phyloP scores from a whole-genome alignment of 108 stramenopile genomes.

The Discostella stelligeroides region DNA sequence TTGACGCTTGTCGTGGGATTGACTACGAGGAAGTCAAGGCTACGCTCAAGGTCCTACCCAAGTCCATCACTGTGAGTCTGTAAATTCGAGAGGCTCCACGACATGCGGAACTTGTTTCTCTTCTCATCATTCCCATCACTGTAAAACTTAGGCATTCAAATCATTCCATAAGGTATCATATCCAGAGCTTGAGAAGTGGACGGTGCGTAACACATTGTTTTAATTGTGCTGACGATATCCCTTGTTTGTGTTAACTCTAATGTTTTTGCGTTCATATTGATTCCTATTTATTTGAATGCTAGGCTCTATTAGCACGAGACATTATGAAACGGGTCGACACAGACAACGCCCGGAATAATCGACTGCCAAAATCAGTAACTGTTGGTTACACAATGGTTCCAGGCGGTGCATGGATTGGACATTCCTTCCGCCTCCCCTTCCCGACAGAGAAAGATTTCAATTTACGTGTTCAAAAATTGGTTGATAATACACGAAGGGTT shows the following conservation, averaged over 20 bases:
- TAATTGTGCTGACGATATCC: neutral
- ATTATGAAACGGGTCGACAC: constrained; percentile 70
- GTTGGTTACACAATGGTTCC: constrained; percentile 63
- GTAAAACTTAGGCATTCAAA: constrained; percentile 84
- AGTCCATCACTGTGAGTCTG: constrained; percentile 64
- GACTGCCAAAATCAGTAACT: constrained; percentile 70
- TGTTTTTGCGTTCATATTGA: neutral
- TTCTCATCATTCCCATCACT: neutral
- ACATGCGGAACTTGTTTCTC: too few species aligned
- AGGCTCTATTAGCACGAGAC: constrained; percentile 62
- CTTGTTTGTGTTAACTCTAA: neutral
- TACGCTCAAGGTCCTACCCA: constrained; percentile 68
- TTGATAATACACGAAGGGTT: constrained; percentile 31
- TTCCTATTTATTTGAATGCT: neutral
- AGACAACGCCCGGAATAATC: constrained; percentile 68
- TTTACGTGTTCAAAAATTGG: constrained; percentile 39
- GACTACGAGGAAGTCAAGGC: constrained; percentile 72
- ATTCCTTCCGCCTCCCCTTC: constrained; percentile 48
- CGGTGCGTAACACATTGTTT: constrained; percentile 9
- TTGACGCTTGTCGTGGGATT: constrained; percentile 70
- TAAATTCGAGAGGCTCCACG: too few species aligned
- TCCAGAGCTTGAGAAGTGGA: constrained; percentile 68
- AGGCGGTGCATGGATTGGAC: constrained; percentile 48
- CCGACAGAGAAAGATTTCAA: constrained; percentile 48
- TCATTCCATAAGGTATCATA: constrained; percentile 56